Base-by-base conservation (phyloP, 2,329 filamentous ascomycete genomes). In the Epichloe elymi region DNA sequence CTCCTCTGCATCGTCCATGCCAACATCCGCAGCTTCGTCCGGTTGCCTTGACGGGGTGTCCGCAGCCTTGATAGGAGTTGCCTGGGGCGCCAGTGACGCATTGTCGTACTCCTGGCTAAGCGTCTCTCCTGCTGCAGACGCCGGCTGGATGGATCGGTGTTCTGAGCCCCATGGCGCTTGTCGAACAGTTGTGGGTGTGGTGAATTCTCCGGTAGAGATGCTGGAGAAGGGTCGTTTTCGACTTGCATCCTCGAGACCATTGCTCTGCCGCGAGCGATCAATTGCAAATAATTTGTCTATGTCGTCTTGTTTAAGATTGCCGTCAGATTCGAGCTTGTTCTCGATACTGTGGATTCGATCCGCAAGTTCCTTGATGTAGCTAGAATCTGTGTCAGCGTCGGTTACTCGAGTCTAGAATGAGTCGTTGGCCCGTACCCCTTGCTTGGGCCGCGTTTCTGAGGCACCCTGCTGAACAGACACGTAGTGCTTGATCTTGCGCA, bases 321-420 rank as follows among this genome's bases (percentile, higher is more conserved):
- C 65, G 35, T 78, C 75, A 8, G 70, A 73, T 40, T 76, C 78
- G 52, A 93, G 80, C 62, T 88, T 86, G 57, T 83, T 85, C 63
- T 95, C 89, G 44, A 95, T 83, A 42, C 79, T 83, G 59, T 90
- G 82, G 53, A 95, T 81, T 26, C 89, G 76, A 62, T 95, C 88
- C 23, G 88, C 88, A 20, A 95, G 76, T 65, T 95, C 88, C 64
- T 94, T 95, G 65, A 95, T 95, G 60, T 95, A 95, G 15, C 83
- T 87, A 5, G 33, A 53, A 49, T 51, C 51, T 7, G 11, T 20
- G 41, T 53, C 38, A 61, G 26, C 57, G 3, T 19, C 23, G 10
- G 33, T 30, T 26, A 40, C 8, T 30, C 14, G 5, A 12, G 3
- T 14, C 14, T 5, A 41, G 17, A 8, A 17, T 12, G 15, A 14